phyloP scores from a whole-genome alignment of 2,329 filamentous ascomycete genomes.

The Helminthosporium solani region DNA sequence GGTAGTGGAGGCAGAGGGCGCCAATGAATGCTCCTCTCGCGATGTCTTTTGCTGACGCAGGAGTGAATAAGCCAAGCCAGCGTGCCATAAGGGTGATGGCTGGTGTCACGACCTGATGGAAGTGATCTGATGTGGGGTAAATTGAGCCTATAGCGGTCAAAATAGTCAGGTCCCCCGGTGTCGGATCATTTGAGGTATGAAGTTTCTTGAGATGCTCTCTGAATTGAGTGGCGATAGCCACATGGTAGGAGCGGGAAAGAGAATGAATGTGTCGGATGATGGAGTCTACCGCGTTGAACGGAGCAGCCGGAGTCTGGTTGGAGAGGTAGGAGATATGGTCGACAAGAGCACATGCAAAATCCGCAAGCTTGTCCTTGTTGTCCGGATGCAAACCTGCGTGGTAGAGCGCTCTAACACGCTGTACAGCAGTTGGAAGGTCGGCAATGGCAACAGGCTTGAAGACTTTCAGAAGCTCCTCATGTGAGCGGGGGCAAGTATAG shows the following conservation, averaged over 20 bases:
- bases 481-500: conserved; percentile 79
- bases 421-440: conserved; percentile 75
- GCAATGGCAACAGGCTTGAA: conserved; percentile 61
- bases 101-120: conserved; percentile 91
- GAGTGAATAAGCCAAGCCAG: conserved; percentile 76
- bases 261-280: conserved; percentile 90
- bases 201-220: conserved; percentile 66
- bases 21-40: conserved; percentile 75
- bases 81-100: conserved; percentile 81
- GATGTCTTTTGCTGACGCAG: conserved; percentile 65
- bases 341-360: conserved; percentile 66
- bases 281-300: conserved; percentile 72
- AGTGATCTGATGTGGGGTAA: conserved; percentile 95
- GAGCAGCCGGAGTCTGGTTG: conserved; percentile 52
- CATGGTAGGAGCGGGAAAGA: conserved; percentile 79
- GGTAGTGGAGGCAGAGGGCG: conserved; percentile 78
- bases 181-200: conserved; percentile 55
- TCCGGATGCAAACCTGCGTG: conserved; percentile 81
- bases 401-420: conserved; percentile 87
- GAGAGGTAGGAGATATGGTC: conserved; percentile 64
- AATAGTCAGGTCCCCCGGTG: conserved; percentile 74
- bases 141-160: conserved; percentile 80
- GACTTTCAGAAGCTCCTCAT: conserved; percentile 69
- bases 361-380: conserved; percentile 80
- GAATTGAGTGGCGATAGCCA: conserved; percentile 76